Evolutionary conservation across 2,329 filamentous ascomycete species (phyloP), one percentile per base, ranked within the genome.

Genomic region (Diaporthe sp.): DNA sequence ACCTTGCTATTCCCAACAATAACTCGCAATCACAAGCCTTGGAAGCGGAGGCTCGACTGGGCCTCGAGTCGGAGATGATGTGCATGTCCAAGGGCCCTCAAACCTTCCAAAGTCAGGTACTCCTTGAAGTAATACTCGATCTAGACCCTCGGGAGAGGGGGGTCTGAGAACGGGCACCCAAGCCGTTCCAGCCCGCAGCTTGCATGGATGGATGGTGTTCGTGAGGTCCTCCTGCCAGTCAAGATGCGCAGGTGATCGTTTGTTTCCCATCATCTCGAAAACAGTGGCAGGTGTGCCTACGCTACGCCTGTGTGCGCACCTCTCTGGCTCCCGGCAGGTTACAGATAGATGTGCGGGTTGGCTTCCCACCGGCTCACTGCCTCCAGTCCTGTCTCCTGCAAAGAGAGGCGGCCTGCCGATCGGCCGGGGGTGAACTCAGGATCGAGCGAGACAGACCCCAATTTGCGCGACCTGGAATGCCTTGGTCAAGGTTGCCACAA

Each of bases 381-480:
- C 65, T 53, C 65, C 65, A 70, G 65, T 70, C 46, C 65, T 37
- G 49, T 70, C 65, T n/a, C 65, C 55, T 58, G 58, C 44, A 44
- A 55, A 28, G 17, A 42, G 46, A 42, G 37, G 71, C 71, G 71
- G 71, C 71, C 51, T 60, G 71, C 58, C 49, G 71, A 65, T 73
- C 71, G 71, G 71, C 58, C 58, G 58, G 71, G 60, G 58, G 55
- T 37, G 44, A 42, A 55, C 44, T 60, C 65, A 72, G 70, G 75
- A 75, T 71, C 73, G 73, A 74, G 65, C 75, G 72, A 76, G 73
- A 76, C 75, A 76, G 75, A 75, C 75, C 75, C 49, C 75, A 76
- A 76, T 75, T 62, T 76, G 75, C 73, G 73, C 65, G 60, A 75
- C 73, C 71, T 68, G 73, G 61, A 75, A 71, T 73, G 73, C 75